Base-by-base conservation (phyloP, 139 green algal genomes). In the Mesotaenium endlicherianum region DNA sequence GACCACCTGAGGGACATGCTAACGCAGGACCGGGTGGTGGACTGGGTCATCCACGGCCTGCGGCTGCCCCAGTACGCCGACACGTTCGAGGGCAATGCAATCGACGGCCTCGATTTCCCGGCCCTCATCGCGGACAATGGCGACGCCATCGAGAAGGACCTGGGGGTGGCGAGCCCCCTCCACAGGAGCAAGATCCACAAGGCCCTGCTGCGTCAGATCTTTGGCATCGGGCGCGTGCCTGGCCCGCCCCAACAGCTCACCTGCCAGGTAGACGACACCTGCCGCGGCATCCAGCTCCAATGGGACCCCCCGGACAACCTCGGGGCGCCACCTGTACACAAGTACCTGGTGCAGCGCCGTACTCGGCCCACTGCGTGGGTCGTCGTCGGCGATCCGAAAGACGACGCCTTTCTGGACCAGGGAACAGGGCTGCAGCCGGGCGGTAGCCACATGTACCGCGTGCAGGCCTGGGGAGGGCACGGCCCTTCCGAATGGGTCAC, bases 11-110 rank as follows among this genome's bases (percentile, higher is more conserved):
- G 72, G 1, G 30, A 84, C 42, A 84, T 88, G 50, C 75, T 88
- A 26, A 85, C 82, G 34, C 75, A 36, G 17, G 77, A 88, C 20
- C 31, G 39, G 20, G 83, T 88, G 38, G 83, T 75, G 0, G 83
- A 86, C 34, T 88, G 83, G 83, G 80, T 88, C 14, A 31, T 36
- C 0, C 83, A 88, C 47, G 83, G 83, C 4, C 43, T 88, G 31
- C 47, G 60, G 14, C 77, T 88, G 0, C 83, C 83, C 1, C 83
- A 86, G 69, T 88, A 88, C 60, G 76, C 77, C 17, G 39, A 81
- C 1, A 77, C 80, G 14, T 88, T 88, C 47, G 20, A 20, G 4
- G 45, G 30, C 36, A 87, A 87, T 39, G 45, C 83, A 3, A 86
- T 88, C 47, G 55, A 78, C 20, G 77, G 44, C n/a, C 45, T 88